Evolutionary conservation across 495 filamentous ascomycete genomes (phyloP), one percentile per base, ranked within the genome.

Genomic region (Bryoglossum gracile): DNA sequence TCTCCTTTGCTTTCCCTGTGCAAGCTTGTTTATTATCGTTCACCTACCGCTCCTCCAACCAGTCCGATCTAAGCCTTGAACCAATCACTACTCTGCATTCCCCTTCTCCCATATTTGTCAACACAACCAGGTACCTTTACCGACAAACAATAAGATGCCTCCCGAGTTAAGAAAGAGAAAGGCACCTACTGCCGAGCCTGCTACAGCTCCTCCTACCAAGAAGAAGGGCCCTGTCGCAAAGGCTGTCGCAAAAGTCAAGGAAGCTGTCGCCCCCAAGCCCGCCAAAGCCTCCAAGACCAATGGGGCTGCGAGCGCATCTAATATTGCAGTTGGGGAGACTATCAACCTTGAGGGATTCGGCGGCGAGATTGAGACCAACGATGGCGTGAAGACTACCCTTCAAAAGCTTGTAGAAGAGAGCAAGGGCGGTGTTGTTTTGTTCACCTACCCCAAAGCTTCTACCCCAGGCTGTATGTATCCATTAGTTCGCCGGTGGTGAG

Each of bases 361-460:
- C 57, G 86, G 88, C 48, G 82, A 90, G 58, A 62, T 98, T 50
- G 78, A 89, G 68, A 91, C 82, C 44, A 78, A 96, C 56, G 86
- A 94, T 55, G 89, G 88, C 53, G 65, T 64, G 30, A 87, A 81
- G 63, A 87, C 83, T 10, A 89, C 77, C 1, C 70, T 98, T 43
- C 78, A 83, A 66, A 71, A 72, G 45, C 76, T 98, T 19, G 78
- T 96, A 13, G 84, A 87, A 34, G 75, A 82, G 54, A 91, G 89
- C 71, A 82, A 88, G 67, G 72, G 74, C 41, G 91, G 92, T 17
- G 85, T 97, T 18, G 86, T 94, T 13, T 65, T 98, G 24, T 97
- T 98, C 64, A 95, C 89, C 26, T 98, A 96, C 62, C 92, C 92
- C 24, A 94, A 85, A 71, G 92, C 92, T 50, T 91, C 85, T 9